Conservation (phyloP, 805 yeast species). For the Dipodascopsis uninucleata region DNA sequence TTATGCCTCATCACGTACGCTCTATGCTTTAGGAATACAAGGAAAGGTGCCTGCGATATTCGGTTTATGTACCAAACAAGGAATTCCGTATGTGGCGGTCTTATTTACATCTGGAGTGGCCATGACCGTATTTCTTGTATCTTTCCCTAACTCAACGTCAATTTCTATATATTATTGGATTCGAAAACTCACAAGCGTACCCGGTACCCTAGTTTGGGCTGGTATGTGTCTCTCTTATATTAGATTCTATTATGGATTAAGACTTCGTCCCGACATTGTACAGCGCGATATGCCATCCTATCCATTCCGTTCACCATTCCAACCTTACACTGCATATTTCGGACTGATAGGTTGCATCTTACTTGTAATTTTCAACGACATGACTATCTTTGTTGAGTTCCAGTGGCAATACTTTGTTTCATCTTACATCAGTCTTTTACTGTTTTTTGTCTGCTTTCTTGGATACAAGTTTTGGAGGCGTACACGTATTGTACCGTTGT, state of each 20-base stretch:
- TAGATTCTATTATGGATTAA: slow-evolving; percentile 61
- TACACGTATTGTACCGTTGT: slow-evolving; percentile 62
- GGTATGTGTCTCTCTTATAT: slow-evolving; percentile 65
- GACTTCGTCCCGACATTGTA: slow-evolving; percentile 59
- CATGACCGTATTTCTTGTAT: slow-evolving; percentile 22
- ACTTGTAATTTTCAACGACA: slow-evolving; percentile 57
- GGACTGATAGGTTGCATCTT: slow-evolving; percentile 55
- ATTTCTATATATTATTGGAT: slow-evolving; percentile 30
- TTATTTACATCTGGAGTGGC: slow-evolving; percentile 45
- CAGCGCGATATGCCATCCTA: slow-evolving; percentile 59
- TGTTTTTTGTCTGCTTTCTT: slow-evolving; percentile 49
- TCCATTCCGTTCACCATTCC: slow-evolving; percentile 67
- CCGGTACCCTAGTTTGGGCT: slow-evolving; percentile 76
- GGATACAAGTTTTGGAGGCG: slow-evolving; percentile 59
- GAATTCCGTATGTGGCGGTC: slow-evolving; percentile 77
- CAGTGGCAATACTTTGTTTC: slow-evolving; percentile 65
- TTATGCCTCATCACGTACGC: slow-evolving; percentile 66
- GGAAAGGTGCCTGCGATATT: slow-evolving; percentile 61
- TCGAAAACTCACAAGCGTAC: slow-evolving; percentile 31
- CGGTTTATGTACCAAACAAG: slow-evolving; percentile 67
- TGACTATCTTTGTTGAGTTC: slow-evolving; percentile 53
- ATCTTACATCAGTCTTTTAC: slow-evolving; percentile 57
- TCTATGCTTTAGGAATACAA: slow-evolving; percentile 63
- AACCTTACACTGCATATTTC: slow-evolving; percentile 63
- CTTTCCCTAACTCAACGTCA: slow-evolving; percentile 22